Evolutionary conservation across 495 filamentous ascomycete genomes (phyloP).

Genomic region (Penicillium goetzii): DNA sequence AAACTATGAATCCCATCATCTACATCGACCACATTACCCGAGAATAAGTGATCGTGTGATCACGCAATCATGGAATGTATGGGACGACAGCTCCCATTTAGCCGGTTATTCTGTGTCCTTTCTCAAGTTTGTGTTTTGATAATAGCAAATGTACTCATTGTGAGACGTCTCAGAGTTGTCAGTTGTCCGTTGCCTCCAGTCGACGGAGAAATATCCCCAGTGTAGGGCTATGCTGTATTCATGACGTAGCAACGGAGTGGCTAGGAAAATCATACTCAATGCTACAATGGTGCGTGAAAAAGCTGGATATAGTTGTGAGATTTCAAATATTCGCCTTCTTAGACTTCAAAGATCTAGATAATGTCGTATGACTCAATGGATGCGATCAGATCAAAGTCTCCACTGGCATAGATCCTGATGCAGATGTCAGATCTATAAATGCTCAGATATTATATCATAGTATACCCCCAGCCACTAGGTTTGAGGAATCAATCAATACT

Average conservation of each 20-base stretch:
- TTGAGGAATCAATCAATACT: not conserved
- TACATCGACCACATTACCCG: not conserved
- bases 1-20: not conserved
- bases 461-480: not conserved
- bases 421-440: not conserved
- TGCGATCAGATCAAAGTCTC: not conserved
- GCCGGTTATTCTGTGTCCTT: not conserved
- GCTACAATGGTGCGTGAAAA: not conserved
- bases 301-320: not conserved
- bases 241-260: not conserved
- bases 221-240: not conserved
- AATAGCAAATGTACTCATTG: not conserved
- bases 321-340: not conserved
- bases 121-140: not conserved
- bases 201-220: not conserved
- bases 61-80: not conserved
- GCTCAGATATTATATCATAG: not conserved
- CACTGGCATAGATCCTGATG: not conserved
- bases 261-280: not conserved
- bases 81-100: not conserved
- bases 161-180: not conserved
- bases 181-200: not conserved
- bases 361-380: not conserved
- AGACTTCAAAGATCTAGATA: not conserved
- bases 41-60: constrained; percentile 4